Conservation (phyloP, 73 alveolate species). For the Symbiodinium pilosum region DNA sequence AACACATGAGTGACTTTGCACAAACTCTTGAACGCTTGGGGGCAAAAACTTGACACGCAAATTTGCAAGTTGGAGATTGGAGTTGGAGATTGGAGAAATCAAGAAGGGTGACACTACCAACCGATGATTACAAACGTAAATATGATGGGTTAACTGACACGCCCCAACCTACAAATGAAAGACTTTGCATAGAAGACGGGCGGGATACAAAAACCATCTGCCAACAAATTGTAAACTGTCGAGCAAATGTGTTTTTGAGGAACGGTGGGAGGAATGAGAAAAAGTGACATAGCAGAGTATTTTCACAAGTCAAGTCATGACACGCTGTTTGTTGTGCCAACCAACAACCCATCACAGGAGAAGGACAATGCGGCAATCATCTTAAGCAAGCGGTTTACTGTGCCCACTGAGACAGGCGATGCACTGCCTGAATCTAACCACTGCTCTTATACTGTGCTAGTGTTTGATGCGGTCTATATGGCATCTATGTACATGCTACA, state of each 20-base stretch:
- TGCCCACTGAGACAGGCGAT: background rate
- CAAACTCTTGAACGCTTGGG: background rate
- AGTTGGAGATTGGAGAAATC: background rate
- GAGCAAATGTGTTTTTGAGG: background rate
- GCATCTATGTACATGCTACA: background rate
- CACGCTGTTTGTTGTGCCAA: background rate
- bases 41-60: background rate
- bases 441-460: background rate
- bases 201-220: background rate
- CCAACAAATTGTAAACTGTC: background rate
- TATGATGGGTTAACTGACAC: background rate
- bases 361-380: no score
- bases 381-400: background rate
- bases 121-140: background rate
- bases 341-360: background rate
- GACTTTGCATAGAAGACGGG: background rate
- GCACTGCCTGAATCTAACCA: background rate
- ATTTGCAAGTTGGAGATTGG: background rate
- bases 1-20: background rate
- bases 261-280: background rate
- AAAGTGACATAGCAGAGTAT: background rate
- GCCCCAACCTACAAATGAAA: background rate
- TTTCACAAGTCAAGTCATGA: background rate
- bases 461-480: background rate
- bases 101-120: background rate